Evolutionary conservation across 2,329 filamentous ascomycete species (phyloP).

Genomic region (Paecilomyces niveus): DNA sequence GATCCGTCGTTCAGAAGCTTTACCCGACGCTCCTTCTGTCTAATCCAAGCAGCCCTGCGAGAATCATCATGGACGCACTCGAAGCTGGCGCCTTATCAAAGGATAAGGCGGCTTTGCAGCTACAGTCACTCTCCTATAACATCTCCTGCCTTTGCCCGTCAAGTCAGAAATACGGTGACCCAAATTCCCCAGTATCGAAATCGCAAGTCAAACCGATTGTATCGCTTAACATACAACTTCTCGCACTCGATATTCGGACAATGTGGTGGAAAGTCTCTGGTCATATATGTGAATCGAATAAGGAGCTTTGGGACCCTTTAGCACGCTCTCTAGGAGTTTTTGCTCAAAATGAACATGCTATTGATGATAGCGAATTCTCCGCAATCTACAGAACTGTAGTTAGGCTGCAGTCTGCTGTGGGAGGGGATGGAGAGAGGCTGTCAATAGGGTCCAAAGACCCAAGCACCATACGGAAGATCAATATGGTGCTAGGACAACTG

Average conservation of each 20-base stretch:
- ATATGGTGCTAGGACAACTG: constrained; percentile 30
- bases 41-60: constrained; percentile 31
- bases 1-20: constrained; percentile 25
- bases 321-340: constrained; percentile 32
- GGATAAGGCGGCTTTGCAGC: constrained; percentile 36
- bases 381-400: constrained; percentile 28
- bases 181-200: constrained; percentile 10
- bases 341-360: constrained; percentile 22
- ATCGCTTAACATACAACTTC: constrained; percentile 31
- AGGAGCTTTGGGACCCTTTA: constrained; percentile 39
- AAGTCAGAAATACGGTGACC: constrained; percentile 10
- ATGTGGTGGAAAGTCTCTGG: constrained; percentile 36
- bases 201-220: constrained; percentile 22
- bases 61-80: constrained; percentile 30
- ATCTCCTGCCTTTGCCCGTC: constrained; percentile 27
- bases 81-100: constrained; percentile 26
- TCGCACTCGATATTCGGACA: constrained; percentile 34
- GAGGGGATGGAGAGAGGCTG: constrained; percentile 19
- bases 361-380: constrained; percentile 32
- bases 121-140: constrained; percentile 38
- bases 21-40: constrained; percentile 23
- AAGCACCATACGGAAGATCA: constrained; percentile 23
- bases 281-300: constrained; percentile 33
- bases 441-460: constrained; percentile 14
- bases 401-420: constrained; percentile 24